These are phyloP conservation scores for Leccinum obscurum DNA, from an alignment of 768 basidiomycete genomes.

Conservation along the genomic window DNA sequence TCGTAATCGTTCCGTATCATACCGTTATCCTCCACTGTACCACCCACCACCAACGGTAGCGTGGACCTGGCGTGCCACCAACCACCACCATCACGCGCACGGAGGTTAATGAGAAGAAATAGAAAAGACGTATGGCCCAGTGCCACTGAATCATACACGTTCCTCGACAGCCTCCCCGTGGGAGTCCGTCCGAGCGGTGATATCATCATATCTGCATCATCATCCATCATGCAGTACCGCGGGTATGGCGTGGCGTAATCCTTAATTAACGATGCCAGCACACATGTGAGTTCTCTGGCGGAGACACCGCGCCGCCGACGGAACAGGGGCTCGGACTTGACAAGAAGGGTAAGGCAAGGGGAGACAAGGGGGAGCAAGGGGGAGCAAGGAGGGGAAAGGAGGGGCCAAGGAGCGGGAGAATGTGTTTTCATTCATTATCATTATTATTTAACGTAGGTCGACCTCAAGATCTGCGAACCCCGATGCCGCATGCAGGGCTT, in stretches of 20 bases:
- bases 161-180: neutral
- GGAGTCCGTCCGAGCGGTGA: neutral
- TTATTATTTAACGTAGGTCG: neutral
- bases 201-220: neutral
- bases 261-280: neutral
- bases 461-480: neutral
- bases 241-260: neutral
- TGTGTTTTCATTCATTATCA: neutral
- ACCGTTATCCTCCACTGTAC: neutral
- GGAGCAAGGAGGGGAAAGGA: neutral
- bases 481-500: constrained; percentile 4
- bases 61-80: neutral
- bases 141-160: neutral
- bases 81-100: neutral
- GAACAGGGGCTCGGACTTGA: constrained; percentile 1
- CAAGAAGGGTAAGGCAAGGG: neutral
- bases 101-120: neutral
- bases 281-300: neutral
- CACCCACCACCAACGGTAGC: neutral
- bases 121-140: neutral
- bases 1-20: neutral
- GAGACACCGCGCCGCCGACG: neutral
- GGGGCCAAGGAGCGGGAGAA: neutral
- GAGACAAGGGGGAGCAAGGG: neutral
- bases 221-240: neutral